A percentile compares a stretch with the other conserved stretches of the same genome.
These are phyloP conservation scores for Metarhizium robertsii DNA, from an alignment of 2,329 filamentous ascomycete genomes.

Conservation along the genomic window DNA sequence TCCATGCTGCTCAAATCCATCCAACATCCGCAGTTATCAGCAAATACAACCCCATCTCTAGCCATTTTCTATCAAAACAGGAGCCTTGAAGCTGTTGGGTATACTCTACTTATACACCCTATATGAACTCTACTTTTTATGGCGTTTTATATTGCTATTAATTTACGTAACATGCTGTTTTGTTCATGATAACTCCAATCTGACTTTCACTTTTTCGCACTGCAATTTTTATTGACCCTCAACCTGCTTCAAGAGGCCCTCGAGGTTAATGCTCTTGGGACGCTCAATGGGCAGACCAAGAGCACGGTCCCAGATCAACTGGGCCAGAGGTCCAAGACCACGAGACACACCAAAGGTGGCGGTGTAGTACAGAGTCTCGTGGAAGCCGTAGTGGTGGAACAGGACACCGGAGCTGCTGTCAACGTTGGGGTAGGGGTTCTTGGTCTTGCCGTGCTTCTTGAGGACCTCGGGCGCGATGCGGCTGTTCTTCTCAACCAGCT, in stretches of 20 bases:
- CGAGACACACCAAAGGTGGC: slow-evolving; percentile 61
- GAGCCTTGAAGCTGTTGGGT: no score
- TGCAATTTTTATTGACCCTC: slow-evolving; percentile 29
- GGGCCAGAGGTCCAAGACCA: slow-evolving; percentile 78
- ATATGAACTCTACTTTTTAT: background rate
- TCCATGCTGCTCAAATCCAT: no score
- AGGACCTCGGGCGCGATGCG: slow-evolving; percentile 85
- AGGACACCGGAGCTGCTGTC: slow-evolving; percentile 88
- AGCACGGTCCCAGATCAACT: slow-evolving; percentile 93
- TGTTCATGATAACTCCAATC: background rate
- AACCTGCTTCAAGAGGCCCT: slow-evolving; percentile 67
- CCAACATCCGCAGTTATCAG: no score
- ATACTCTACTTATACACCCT: no score
- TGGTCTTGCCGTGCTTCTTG: slow-evolving; percentile 94
- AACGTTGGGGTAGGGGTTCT: slow-evolving; percentile 96
- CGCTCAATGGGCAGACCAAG: slow-evolving; percentile 92
- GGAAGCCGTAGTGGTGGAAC: slow-evolving; percentile 97
- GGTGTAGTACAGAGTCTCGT: slow-evolving; percentile 91
- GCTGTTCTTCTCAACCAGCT: slow-evolving; percentile 87
- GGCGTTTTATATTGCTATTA: background rate
- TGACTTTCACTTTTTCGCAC: background rate
- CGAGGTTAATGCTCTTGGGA: slow-evolving; percentile 93
- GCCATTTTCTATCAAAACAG: no score
- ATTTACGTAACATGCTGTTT: background rate
- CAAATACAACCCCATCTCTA: no score